Base-by-base conservation (phyloP, 2,329 filamentous ascomycete genomes). In the Pseudocercospora musae region DNA sequence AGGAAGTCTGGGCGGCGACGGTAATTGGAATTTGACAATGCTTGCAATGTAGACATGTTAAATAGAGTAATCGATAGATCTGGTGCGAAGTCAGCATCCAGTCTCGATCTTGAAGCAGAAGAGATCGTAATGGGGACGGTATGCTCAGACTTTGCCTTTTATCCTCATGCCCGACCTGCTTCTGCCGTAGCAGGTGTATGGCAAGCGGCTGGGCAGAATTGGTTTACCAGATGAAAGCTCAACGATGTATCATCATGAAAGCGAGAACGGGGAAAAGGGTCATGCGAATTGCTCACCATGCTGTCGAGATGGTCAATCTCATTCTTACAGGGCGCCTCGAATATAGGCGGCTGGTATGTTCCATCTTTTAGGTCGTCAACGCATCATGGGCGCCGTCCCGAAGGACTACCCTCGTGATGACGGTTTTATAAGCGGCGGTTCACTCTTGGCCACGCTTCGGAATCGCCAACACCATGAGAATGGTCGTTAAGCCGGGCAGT, bases 341-440 rank as follows among this genome's bases (percentile, higher is more conserved):
- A 29, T 23, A 21, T 54, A 5, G 52, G 52, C 29, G 27, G 25
- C n/a, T 57, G 53, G 49, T 48, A 57, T 87, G 85, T 87, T 76
- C 81, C 84, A 82, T 78, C 82, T 84, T 79, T 81, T 80, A 87
- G 86, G 86, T 89, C 85, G 84, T 87, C 85, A 84, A 78, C 84
- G 79, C 76, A 80, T 89, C 86, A 84, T 88, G 86, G 81, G 81
- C 81, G 82, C 81, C 80, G 75, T 80, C 73, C 77, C 77, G 69
- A 75, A 79, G 78, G 82, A 73, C 64, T 73, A 73, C 85, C 85
- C 86, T 91, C 88, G 85, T 87, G 84, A 87, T 85, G 84, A 91
- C 88, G 88, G 89, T 91, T 91, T 91, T 91, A 89, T 81, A 88
- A 86, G 85, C 84, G 87, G 84, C 78, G 76, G 78, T 73, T 83